A percentile compares a stretch with the other conserved stretches of the same genome.
Conservation (phyloP, 2,329 filamentous ascomycete species). For the Penicillium sp. region DNA sequence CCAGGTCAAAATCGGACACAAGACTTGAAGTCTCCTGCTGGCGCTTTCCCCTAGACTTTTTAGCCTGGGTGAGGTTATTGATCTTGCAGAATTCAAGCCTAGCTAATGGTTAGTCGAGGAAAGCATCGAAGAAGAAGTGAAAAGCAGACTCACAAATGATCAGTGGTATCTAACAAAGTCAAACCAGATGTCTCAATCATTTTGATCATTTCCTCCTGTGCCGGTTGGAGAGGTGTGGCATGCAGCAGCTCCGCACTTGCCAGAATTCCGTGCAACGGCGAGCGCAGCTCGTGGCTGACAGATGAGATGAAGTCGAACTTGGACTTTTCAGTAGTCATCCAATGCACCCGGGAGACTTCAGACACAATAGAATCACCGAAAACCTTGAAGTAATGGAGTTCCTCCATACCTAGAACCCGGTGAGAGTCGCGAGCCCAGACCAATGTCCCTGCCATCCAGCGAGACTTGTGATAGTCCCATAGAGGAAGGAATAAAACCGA, state of each 20-base stretch:
- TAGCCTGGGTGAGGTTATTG: slow-evolving; percentile 26
- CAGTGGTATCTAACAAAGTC: slow-evolving; percentile 51
- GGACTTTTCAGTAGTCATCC: slow-evolving; percentile 40
- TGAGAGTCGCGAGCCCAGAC: slow-evolving; percentile 27
- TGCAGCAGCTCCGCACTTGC: slow-evolving; percentile 52
- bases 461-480: slow-evolving; percentile 34
- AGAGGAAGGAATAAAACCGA: slow-evolving; percentile 33
- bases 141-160: slow-evolving; percentile 29
- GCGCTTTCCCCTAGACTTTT: slow-evolving; percentile 7
- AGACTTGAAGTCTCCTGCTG: slow-evolving; percentile 22
- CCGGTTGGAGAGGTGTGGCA: slow-evolving; percentile 42
- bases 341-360: slow-evolving; percentile 35
- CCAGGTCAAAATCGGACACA: slow-evolving; percentile 33
- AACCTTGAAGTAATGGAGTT: slow-evolving; percentile 35
- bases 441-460: slow-evolving; percentile 34
- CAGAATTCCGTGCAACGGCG: slow-evolving; percentile 48
- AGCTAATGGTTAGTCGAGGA: slow-evolving; percentile 2
- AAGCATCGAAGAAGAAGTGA: fast-evolving
- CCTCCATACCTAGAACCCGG: slow-evolving; percentile 21
- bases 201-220: slow-evolving; percentile 45
- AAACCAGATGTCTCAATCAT: slow-evolving; percentile 52
- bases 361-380: slow-evolving; percentile 37
- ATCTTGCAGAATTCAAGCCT: slow-evolving; percentile 39
- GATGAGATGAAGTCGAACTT: slow-evolving; percentile 54
- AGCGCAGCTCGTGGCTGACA: slow-evolving; percentile 53